Evolutionary conservation across 2,329 filamentous ascomycete species (phyloP).

Genomic region (Calonectria montana): DNA sequence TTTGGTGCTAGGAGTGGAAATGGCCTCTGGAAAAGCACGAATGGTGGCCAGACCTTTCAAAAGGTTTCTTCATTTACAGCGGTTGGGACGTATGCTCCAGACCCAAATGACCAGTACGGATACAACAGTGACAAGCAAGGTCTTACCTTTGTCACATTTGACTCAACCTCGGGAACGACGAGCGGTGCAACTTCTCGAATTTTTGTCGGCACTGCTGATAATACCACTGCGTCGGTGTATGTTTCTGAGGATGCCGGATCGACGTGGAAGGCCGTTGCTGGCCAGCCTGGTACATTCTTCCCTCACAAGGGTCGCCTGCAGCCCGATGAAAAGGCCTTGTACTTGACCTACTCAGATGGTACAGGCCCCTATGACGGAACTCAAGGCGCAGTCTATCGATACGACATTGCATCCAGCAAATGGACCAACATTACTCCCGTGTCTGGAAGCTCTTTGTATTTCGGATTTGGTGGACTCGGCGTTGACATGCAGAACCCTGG

Average conservation of each 20-base stretch:
- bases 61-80: slow-evolving; percentile 65
- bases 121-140: slow-evolving; percentile 59
- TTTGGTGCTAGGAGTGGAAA: slow-evolving; percentile 70
- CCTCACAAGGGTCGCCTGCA: slow-evolving; percentile 66
- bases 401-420: slow-evolving; percentile 58
- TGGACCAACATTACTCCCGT: slow-evolving; percentile 69
- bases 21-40: slow-evolving; percentile 68
- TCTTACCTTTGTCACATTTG: slow-evolving; percentile 66
- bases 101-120: slow-evolving; percentile 57
- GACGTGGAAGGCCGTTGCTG: slow-evolving; percentile 63
- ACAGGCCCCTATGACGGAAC: slow-evolving; percentile 68
- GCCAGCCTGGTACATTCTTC: slow-evolving; percentile 62
- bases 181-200: slow-evolving; percentile 65
- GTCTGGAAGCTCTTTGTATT: slow-evolving; percentile 52
- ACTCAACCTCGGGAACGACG: slow-evolving; percentile 58
- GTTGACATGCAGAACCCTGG: slow-evolving; percentile 66
- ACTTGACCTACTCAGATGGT: slow-evolving; percentile 66
- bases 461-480: slow-evolving; percentile 67
- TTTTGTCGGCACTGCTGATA: slow-evolving; percentile 67
- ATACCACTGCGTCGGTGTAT: slow-evolving; percentile 63
- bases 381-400: slow-evolving; percentile 64
- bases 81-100: slow-evolving; percentile 59
- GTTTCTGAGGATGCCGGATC: slow-evolving; percentile 64
- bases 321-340: slow-evolving; percentile 63
- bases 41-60: slow-evolving; percentile 64